phyloP scores from a whole-genome alignment of 208 protist genomes.

The Trypanosoma theileri region DNA sequence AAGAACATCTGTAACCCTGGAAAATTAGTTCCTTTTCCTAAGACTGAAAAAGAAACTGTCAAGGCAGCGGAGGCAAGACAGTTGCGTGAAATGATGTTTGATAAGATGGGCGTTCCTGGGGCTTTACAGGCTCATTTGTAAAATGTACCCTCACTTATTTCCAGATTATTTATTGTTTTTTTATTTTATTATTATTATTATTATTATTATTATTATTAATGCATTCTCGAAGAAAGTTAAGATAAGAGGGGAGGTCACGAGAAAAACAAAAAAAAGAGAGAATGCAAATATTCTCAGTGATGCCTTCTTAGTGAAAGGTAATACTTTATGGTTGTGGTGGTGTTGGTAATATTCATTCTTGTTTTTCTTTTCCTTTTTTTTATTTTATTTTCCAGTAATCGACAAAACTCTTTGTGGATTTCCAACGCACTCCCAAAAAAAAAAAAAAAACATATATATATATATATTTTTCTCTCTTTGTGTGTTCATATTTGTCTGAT shows the following conservation, averaged over 20 bases:
- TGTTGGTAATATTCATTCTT: no score
- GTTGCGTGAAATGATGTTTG: slow-evolving; percentile 84
- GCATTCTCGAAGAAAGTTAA: no score
- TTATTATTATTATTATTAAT: no score
- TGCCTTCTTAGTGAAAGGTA: not conserved
- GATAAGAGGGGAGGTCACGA: no score
- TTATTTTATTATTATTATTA: slow-evolving; percentile 16
- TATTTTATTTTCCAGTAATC: no score
- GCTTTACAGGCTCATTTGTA: slow-evolving; percentile 38
- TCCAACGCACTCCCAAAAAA: no score
- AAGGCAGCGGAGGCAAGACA: slow-evolving; percentile 45
- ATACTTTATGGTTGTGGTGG: not conserved
- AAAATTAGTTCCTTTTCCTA: slow-evolving; percentile 79
- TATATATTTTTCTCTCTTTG: no score
- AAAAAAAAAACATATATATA: not conserved
- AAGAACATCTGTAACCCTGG: slow-evolving; percentile 92
- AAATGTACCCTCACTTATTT: not conserved
- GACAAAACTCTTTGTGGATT: no score
- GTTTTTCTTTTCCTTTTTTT: not conserved
- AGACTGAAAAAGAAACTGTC: slow-evolving; percentile 39
- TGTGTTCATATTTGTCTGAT: not conserved
- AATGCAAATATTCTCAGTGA: not conserved
- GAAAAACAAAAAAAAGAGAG: not conserved
- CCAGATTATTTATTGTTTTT: not conserved
- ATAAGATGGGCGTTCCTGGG: slow-evolving; percentile 88